Evolutionary conservation across 306 rosid species (phyloP).

Genomic region (Pterocarpus macrocarpus): DNA sequence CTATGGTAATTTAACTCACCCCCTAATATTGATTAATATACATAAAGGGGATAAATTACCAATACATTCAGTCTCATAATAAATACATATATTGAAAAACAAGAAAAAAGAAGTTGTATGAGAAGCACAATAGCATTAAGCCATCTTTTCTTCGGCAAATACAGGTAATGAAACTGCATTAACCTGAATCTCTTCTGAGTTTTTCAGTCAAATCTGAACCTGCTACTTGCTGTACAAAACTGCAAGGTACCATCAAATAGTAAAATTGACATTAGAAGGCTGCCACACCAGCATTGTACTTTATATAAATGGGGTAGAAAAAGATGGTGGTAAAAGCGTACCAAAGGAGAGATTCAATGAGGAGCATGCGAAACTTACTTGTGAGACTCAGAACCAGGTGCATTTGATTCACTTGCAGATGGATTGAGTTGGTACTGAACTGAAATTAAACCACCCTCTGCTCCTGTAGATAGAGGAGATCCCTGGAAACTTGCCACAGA

Average conservation of each 20-base stretch:
- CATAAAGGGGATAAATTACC: conserved; percentile 58
- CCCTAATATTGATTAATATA: conserved; percentile 58
- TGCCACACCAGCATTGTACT: conserved; percentile 4
- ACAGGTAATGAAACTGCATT: conserved; percentile 40
- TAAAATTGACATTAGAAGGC: conserved; percentile 21
- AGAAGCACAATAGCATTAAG: conserved; percentile 45
- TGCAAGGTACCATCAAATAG: conserved; percentile 55
- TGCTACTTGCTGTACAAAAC: conserved; percentile 69
- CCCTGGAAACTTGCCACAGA: conserved; percentile 63
- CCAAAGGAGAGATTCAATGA: conserved; percentile 1
- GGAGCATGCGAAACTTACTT: conserved; percentile 59
- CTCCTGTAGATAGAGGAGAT: conserved; percentile 65
- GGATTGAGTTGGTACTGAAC: conserved; percentile 68
- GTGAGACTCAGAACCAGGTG: conserved; percentile 66
- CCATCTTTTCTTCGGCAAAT: conserved; percentile 37
- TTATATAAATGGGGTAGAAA: neutral
- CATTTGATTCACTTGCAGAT: conserved; percentile 55
- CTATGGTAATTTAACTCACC: conserved; percentile 51
- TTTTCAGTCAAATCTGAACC: conserved; percentile 63
- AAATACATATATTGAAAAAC: conserved; percentile 40
- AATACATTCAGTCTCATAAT: conserved; percentile 36
- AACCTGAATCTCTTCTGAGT: conserved; percentile 54
- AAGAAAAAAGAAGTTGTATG: conserved; percentile 32
- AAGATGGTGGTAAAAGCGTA: neutral
- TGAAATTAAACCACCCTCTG: conserved; percentile 60